phyloP scores from a whole-genome alignment of 805 yeast species.

The Henningerozyma blattae region DNA sequence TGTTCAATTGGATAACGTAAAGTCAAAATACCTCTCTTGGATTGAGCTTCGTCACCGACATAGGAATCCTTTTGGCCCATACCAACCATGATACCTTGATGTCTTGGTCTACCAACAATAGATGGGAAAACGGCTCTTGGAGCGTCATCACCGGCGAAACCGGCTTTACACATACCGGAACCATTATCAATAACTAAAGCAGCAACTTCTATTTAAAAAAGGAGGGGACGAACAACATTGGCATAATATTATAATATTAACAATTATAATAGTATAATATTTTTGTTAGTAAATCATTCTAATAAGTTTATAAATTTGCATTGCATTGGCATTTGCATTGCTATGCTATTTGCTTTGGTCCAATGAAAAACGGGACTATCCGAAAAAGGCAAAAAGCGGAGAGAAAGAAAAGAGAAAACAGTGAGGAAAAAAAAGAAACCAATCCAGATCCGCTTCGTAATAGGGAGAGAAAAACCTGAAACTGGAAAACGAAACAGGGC shows the following conservation, averaged over 20 bases:
- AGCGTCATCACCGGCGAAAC: conserved; percentile 99
- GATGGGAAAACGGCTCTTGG: conserved; percentile 99
- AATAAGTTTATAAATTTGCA: too few species aligned
- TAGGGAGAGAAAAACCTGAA: neutral
- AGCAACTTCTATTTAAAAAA: conserved; percentile 24
- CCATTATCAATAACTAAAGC: conserved; percentile 91
- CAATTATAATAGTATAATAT: too few species aligned
- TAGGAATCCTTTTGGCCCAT: conserved; percentile 99
- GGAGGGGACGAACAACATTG: neutral
- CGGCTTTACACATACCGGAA: conserved; percentile 99
- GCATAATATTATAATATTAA: too few species aligned
- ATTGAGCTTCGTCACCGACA: conserved; percentile 99
- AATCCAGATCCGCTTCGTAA: too few species aligned
- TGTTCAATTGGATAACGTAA: conserved; percentile 99
- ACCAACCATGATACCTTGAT: conserved; percentile 99
- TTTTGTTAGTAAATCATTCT: too few species aligned
- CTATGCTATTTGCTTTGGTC: too few species aligned
- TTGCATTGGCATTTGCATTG: too few species aligned
- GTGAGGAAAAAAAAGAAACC: neutral
- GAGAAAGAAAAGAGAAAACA: neutral
- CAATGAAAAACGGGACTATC: too few species aligned
- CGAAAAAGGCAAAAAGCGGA: too few species aligned
- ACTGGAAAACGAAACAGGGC: neutral
- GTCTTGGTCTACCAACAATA: conserved; percentile 99
- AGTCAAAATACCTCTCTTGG: conserved; percentile 99